These are phyloP conservation scores for Stromatinia cepivora DNA, from an alignment of 2,329 filamentous ascomycete genomes.

Conservation along the genomic window DNA sequence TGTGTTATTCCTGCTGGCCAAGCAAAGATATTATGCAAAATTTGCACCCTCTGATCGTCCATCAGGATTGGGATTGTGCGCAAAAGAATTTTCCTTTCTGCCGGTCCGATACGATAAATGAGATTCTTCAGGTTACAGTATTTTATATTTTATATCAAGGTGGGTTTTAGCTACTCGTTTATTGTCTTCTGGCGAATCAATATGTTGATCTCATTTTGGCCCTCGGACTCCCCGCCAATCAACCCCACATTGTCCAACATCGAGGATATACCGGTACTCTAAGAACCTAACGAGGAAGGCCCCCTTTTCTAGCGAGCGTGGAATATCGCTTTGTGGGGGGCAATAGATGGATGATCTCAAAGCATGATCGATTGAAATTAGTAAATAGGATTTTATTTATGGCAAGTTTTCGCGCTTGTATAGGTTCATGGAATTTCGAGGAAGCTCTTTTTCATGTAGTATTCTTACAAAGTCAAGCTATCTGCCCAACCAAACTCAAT, in stretches of 20 bases:
- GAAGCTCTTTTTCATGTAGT: constrained; percentile 30
- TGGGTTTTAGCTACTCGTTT: background rate
- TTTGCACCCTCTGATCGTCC: background rate
- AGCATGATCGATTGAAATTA: constrained; percentile 1
- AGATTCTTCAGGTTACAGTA: background rate
- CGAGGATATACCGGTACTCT: constrained; percentile 10
- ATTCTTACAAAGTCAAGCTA: constrained; percentile 38
- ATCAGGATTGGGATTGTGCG: background rate
- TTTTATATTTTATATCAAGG: background rate
- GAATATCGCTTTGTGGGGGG: background rate
- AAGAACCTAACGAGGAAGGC: constrained; percentile 6
- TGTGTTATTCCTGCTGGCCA: constrained; percentile 10
- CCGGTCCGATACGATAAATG: constrained; percentile 3
- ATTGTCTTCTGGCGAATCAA: constrained; percentile 9
- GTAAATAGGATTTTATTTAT: constrained; percentile 1
- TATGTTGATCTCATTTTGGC: constrained; percentile 2
- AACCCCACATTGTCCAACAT: constrained; percentile 15
- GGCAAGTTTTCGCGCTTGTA: background rate
- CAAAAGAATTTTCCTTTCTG: background rate
- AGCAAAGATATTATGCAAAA: background rate
- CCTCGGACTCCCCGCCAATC: constrained; percentile 10
- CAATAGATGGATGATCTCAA: constrained; percentile 9
- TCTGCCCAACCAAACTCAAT: constrained; percentile 30
- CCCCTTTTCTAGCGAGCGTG: constrained; percentile 23
- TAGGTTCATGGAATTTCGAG: constrained; percentile 4